Evolutionary conservation across 2,329 filamentous ascomycete species (phyloP).

Genomic region (Podosphaera xanthii): DNA sequence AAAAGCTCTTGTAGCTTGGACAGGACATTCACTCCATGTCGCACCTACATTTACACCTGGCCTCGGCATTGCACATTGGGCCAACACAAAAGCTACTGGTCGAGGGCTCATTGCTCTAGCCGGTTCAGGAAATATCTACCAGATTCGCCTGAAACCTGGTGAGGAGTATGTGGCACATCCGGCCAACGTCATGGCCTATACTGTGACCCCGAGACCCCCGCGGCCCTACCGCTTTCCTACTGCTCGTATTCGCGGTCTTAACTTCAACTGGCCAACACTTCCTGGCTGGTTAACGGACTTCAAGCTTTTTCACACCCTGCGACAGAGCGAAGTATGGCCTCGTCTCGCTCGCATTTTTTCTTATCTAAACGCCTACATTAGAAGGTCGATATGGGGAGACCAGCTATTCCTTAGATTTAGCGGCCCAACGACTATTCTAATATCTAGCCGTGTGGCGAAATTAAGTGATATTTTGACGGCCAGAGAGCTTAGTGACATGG

Average conservation of each 20-base stretch:
- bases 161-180: constrained; percentile 87
- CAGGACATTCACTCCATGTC: constrained; percentile 61
- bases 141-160: constrained; percentile 54
- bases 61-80: constrained; percentile 72
- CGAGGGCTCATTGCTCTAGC: constrained; percentile 67
- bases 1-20: constrained; percentile 85
- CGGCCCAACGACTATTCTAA: constrained; percentile 63
- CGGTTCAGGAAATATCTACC: constrained; percentile 74
- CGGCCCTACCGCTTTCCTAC: constrained; percentile 74
- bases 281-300: constrained; percentile 32
- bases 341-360: constrained; percentile 40
- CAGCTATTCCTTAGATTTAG: constrained; percentile 76
- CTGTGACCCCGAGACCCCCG: constrained; percentile 48
- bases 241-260: constrained; percentile 29
- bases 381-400: constrained; percentile 82
- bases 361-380: constrained; percentile 48
- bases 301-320: constrained; percentile 51
- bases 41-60: constrained; percentile 52
- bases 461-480: constrained; percentile 56
- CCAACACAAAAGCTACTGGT: constrained; percentile 69
- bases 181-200: constrained; percentile 78
- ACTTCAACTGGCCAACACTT: background rate
- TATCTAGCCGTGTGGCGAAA: constrained; percentile 68
- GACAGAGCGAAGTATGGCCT: constrained; percentile 51
- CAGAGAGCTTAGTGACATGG: constrained; percentile 74